These are phyloP conservation scores for Xylariaceae sp. DNA, from an alignment of 2,329 filamentous ascomycete genomes.

Conservation along the genomic window DNA sequence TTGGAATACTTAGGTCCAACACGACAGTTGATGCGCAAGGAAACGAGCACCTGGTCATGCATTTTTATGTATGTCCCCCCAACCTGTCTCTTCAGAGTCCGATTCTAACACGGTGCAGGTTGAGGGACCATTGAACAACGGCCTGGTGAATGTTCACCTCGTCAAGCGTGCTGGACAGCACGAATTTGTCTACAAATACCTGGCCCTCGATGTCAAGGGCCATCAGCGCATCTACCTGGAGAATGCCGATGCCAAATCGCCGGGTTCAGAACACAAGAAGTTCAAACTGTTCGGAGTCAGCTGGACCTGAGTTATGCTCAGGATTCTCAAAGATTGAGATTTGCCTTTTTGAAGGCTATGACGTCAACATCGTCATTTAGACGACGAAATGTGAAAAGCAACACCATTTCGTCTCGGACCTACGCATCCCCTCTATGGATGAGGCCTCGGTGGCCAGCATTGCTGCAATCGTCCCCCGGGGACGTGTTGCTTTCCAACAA, in stretches of 20 bases:
- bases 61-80: slow-evolving; percentile 63
- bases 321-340: too few relatives aligned
- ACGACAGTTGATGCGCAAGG: slow-evolving; percentile 67
- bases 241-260: slow-evolving; percentile 44
- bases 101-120: slow-evolving; percentile 46
- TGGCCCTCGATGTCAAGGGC: slow-evolving; percentile 75
- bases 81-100: neutral
- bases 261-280: slow-evolving; percentile 36
- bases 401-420: too few relatives aligned
- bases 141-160: slow-evolving; percentile 74
- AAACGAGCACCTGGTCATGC: slow-evolving; percentile 74
- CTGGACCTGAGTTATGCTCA: slow-evolving; percentile 39
- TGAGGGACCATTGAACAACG: slow-evolving; percentile 68
- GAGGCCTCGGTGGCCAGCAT: too few relatives aligned
- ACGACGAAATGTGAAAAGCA: too few relatives aligned
- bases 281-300: slow-evolving; percentile 58
- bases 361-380: too few relatives aligned
- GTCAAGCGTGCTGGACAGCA: slow-evolving; percentile 57
- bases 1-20: slow-evolving; percentile 52
- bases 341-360: too few relatives aligned
- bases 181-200: slow-evolving; percentile 72
- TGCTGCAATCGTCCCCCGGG: too few relatives aligned
- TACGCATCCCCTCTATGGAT: too few relatives aligned
- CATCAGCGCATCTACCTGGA: slow-evolving; percentile 61
- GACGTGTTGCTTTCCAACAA: too few relatives aligned